Percentiles rank a stretch among this genome's conserved stretches.
Conservation (phyloP, 805 yeast genomes). For the Cyberlindnera xishuangbannaensis region DNA sequence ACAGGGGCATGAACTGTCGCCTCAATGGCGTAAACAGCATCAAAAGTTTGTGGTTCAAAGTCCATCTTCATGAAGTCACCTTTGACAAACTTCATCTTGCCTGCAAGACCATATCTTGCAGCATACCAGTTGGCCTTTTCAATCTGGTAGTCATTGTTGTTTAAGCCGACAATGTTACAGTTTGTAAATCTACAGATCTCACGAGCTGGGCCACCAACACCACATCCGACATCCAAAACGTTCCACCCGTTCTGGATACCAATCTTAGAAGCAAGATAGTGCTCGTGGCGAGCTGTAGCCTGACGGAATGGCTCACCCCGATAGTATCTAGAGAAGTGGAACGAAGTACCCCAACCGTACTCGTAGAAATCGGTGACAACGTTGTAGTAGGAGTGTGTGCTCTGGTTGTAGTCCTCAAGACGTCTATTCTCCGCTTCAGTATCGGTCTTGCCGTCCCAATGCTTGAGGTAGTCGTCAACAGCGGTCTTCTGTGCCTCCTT, state of each 20-base stretch:
- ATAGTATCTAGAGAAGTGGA: constrained; percentile 94
- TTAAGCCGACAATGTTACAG: constrained; percentile 80
- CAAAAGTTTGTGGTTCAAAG: constrained; percentile 82
- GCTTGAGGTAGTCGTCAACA: constrained; percentile 85
- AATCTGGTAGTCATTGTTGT: constrained; percentile 96
- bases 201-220: constrained; percentile 99
- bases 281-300: constrained; percentile 97
- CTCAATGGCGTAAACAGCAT: constrained; percentile 96
- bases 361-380: constrained; percentile 97
- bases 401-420: constrained; percentile 78
- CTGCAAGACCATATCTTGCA: constrained; percentile 51
- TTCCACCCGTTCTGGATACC: constrained; percentile 72
- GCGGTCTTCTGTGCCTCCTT: constrained; percentile 78
- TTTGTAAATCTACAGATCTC: constrained; percentile 91
- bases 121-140: constrained; percentile 87
- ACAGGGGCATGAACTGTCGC: constrained; percentile 98
- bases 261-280: constrained; percentile 84
- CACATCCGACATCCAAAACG: constrained; percentile 97
- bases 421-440: constrained; percentile 65
- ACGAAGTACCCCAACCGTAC: constrained; percentile 98
- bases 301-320: constrained; percentile 90
- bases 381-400: constrained; percentile 94
- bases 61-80: constrained; percentile 99
- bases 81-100: constrained; percentile 80
- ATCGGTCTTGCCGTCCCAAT: constrained; percentile 91